Evolutionary conservation across 768 basidiomycete genomes (phyloP).

Genomic region (Mycena galericulata): DNA sequence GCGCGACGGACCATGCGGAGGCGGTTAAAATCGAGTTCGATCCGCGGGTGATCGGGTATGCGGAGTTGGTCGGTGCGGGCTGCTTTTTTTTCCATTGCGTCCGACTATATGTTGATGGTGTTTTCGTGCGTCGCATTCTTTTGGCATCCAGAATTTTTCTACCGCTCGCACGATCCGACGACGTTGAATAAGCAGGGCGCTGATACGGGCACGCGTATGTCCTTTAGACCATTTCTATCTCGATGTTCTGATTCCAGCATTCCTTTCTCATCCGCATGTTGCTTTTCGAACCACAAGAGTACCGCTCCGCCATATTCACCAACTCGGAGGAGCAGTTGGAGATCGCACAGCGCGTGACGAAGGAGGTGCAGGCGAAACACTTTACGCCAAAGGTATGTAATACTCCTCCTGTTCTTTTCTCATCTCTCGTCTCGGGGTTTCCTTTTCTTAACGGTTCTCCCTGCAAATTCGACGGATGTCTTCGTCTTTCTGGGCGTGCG

Average conservation of each 20-base stretch:
- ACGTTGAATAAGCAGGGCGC: constrained; percentile 82
- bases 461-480: neutral
- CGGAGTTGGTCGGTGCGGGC: neutral
- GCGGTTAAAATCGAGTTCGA: neutral
- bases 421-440: too few species aligned
- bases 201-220: constrained; percentile 84
- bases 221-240: neutral
- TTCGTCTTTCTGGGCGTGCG: too few species aligned
- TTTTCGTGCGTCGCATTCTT: neutral
- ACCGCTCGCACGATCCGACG: constrained; percentile 94
- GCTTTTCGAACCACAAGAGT: constrained; percentile 76
- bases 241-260: neutral
- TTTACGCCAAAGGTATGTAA: constrained; percentile 68
- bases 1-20: too few species aligned
- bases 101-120: too few species aligned
- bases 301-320: constrained; percentile 93
- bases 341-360: constrained; percentile 81
- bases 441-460: neutral
- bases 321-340: constrained; percentile 76
- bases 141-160: constrained; percentile 82
- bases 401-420: neutral
- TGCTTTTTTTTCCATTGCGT: neutral
- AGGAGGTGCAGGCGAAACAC: constrained; percentile 86
- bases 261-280: too few species aligned
- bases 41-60: neutral